Evolutionary conservation across 352 stramenopile genomes (phyloP), one percentile per base, ranked within the genome.

Genomic region (Pythium myriotylum): DNA sequence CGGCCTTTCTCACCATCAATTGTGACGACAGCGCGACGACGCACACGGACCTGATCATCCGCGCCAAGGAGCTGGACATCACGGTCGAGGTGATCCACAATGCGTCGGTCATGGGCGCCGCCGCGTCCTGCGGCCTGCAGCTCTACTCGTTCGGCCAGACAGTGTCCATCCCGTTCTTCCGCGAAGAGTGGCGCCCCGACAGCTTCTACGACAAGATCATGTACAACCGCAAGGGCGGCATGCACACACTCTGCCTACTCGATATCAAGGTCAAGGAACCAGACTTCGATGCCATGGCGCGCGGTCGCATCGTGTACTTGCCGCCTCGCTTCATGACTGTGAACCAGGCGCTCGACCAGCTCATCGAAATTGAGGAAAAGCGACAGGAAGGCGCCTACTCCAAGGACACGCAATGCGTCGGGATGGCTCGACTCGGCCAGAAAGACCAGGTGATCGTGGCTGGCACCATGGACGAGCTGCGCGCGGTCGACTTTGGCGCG

Each of bases 211-310:
- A 98, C 50, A 99, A 99, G 79, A 98, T 99, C 59, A 73, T 88
- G 73, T 98, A 97, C 80, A 99, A 99, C 80, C 79, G 79, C 32
- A 74, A 88, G 39, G 94, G 92, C 39, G 96, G 95, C 37, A 98
- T 99, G 86, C 97, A 99, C 81, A 99, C 97, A 45, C 85, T 99
- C 7, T 99, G 96, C 74, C 72, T 99, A 27, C 77, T 99, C 14
- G 96, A 99, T 73, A 99, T 99, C 73, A 99, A 99, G 81, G 94
- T 99, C 17, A 99, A 99, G 74, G 97, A 99, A 76, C 97, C 97
- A 40, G 97, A 99, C 79, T 99, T 98, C 70, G 90, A 98, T 24
- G 93, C 95, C 51, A 97, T 99, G 89, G 88, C 84, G 32, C 97
- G 94, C 67, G 96, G 92, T 47, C 87, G 84, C 62, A 95, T 77